Base-by-base conservation (phyloP, 2,329 filamentous ascomycete genomes). In the Zymoseptoria tritici region DNA sequence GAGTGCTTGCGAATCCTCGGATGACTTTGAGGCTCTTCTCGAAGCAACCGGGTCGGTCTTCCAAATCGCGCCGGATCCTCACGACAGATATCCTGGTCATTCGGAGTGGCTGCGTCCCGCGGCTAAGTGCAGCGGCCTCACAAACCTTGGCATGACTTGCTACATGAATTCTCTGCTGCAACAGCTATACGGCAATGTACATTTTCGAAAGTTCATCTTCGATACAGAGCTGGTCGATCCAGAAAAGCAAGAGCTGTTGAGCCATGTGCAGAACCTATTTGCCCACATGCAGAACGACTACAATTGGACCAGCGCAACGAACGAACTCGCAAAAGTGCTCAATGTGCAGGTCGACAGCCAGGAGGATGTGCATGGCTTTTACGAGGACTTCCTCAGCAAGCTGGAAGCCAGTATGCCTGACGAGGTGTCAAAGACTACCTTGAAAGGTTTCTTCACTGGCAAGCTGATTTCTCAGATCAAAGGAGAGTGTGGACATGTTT, bases 341-440 rank as follows among this genome's bases (percentile, higher is more conserved):
- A 81, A 84, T 16, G 95, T 99, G 63, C 91, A 97, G 73, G 87
- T 95, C 24, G 85, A 87, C 58, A 85, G 89, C 60, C 94, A 99
- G 74, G 97, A 99, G 90, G 94, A 99, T 71, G 94, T 97, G 4
- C 94, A 97, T 67, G 92, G 97, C 72, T 99, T 97, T 72, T 97
- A 95, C 77, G 96, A 94, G 69, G 81, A 96, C 4, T 81, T 99
- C 0, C 94, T 97, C 68, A 91, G 96, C 73, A 85, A 91, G 24
- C 91, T 91, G 83, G 95, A 99, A 71, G 83, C 85, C 8, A 90
- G 96, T 69, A 85, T 97, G 64, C 74, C 82, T 19, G 81, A 83
- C 9, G 75, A 80, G 1, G 81, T 85, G n/a, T 84, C 85, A 36
- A 96, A 90, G 74, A 85, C 84, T 64, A 77, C 76, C 21, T 88